phyloP scores from a whole-genome alignment of 2,329 filamentous ascomycete genomes.

The Aspergillus fumigatiaffinis region DNA sequence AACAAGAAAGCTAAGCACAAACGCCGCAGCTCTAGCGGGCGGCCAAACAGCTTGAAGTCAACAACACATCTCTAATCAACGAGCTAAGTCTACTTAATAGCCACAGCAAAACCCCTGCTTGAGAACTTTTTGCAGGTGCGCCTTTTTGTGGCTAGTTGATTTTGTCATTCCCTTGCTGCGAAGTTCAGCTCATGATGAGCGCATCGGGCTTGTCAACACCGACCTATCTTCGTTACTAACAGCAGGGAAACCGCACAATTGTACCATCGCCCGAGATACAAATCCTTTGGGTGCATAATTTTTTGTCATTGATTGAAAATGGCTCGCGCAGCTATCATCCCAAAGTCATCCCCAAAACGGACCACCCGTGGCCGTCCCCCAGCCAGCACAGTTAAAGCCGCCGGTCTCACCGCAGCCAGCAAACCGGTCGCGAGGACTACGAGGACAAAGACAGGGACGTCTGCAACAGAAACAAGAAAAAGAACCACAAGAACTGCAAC shows the following conservation, averaged over 20 bases:
- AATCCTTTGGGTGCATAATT: background rate
- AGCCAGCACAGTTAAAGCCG: conserved; percentile 6
- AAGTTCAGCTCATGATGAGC: conserved; percentile 1
- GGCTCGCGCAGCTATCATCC: conserved; percentile 25
- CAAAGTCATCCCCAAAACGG: conserved; percentile 18
- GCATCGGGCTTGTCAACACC: background rate
- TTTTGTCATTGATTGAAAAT: conserved; percentile 7
- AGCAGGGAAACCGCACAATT: background rate
- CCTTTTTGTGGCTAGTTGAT: background rate
- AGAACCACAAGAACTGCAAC: conserved; percentile 5
- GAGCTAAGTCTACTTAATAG: background rate
- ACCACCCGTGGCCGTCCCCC: conserved; percentile 17
- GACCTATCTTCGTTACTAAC: background rate
- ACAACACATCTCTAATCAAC: conserved; percentile 2
- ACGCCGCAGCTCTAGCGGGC: background rate
- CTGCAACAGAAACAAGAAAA: conserved; percentile 12
- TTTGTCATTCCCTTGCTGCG: background rate
- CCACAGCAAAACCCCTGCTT: background rate
- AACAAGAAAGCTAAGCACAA: conserved; percentile 6
- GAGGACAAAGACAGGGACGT: conserved; percentile 8
- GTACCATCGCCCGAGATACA: background rate
- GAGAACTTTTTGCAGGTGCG: background rate
- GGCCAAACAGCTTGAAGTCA: conserved; percentile 4
- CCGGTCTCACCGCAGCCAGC: conserved; percentile 4
- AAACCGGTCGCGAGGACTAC: conserved; percentile 10